Percentiles rank a stretch among this genome's conserved stretches.
Conservation (phyloP, 2,329 filamentous ascomycete species). For the Exophiala mesophila region DNA sequence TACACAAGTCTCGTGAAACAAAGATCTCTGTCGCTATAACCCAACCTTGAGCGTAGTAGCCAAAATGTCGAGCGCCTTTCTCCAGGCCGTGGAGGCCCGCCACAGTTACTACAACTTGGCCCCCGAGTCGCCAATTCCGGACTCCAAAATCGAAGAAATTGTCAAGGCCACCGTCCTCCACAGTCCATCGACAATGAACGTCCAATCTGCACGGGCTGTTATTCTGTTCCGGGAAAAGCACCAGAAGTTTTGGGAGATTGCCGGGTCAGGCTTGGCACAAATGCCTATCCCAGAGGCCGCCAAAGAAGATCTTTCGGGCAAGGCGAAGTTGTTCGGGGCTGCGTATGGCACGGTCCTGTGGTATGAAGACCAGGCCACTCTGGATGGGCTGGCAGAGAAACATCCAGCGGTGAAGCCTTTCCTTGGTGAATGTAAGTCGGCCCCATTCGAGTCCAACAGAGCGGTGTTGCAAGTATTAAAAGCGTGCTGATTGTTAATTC, state of each 20-base stretch:
- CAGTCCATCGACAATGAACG: constrained; percentile 76
- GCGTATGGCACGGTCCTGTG: constrained; percentile 80
- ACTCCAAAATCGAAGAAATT: constrained; percentile 13
- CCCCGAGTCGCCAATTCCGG: constrained; percentile 12
- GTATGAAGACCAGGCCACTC: constrained; percentile 69
- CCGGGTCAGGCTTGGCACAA: constrained; percentile 28
- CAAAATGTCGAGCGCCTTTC: constrained; percentile 12
- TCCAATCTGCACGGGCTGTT: constrained; percentile 71
- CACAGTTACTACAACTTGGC: constrained; percentile 22
- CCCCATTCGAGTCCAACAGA: too few species aligned
- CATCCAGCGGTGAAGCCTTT: constrained; percentile 65
- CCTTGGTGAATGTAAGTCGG: constrained; percentile 56
- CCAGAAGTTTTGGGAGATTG: constrained; percentile 79
- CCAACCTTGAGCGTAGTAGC: too few species aligned
- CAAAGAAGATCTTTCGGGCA: constrained; percentile 3
- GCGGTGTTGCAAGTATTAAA: too few species aligned
- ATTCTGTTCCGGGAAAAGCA: constrained; percentile 77
- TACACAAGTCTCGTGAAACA: too few species aligned
- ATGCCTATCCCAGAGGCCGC: constrained; percentile 6
- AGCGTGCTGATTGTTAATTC: too few species aligned
- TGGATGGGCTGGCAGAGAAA: constrained; percentile 53
- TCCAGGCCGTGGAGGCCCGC: constrained; percentile 18
- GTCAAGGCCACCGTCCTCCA: constrained; percentile 12
- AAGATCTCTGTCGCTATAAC: too few species aligned
- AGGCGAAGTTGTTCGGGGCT: constrained; percentile 32